Percentiles rank a stretch among this genome's conserved stretches.
Evolutionary conservation across 352 stramenopile genomes (phyloP).

Genomic region (Phytophthora brassicae): DNA sequence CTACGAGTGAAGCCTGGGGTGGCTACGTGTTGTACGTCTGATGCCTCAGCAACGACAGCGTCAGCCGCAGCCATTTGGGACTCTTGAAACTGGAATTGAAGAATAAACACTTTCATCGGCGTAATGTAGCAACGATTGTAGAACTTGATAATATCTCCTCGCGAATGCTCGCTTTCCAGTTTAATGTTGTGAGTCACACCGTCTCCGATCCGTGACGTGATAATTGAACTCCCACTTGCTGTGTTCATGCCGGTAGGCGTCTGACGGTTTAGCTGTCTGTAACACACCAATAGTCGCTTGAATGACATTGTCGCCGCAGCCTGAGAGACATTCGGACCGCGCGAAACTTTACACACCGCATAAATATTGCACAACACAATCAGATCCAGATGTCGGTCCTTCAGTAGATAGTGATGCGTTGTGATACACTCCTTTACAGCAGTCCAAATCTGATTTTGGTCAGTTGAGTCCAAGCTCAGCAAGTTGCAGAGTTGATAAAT

Average conservation of each 20-base stretch:
- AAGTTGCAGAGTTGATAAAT: slow-evolving; percentile 75
- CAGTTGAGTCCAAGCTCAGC: slow-evolving; percentile 68
- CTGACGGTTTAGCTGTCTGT: slow-evolving; percentile 70
- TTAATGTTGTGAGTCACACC: slow-evolving; percentile 83
- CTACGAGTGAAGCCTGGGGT: slow-evolving; percentile 49
- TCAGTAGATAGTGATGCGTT: slow-evolving; percentile 56
- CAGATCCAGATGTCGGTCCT: slow-evolving; percentile 79
- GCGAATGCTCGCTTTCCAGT: slow-evolving; percentile 52
- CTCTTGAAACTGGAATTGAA: slow-evolving; percentile 86
- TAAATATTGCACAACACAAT: slow-evolving; percentile 86
- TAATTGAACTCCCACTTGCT: slow-evolving; percentile 15
- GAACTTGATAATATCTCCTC: slow-evolving; percentile 90
- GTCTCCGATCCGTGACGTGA: slow-evolving; percentile 45
- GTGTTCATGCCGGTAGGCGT: slow-evolving; percentile 17
- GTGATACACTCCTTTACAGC: slow-evolving; percentile 83
- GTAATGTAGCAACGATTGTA: slow-evolving; percentile 87
- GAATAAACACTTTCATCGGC: slow-evolving; percentile 83
- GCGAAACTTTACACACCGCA: slow-evolving; percentile 85
- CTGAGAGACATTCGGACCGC: slow-evolving; percentile 56
- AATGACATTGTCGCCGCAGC: slow-evolving; percentile 52
- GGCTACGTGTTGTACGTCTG: slow-evolving; percentile 15
- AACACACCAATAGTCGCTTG: slow-evolving; percentile 73
- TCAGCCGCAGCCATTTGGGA: slow-evolving; percentile 78
- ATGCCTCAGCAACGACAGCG: slow-evolving; percentile 51
- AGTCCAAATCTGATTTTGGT: slow-evolving; percentile 88